Percentiles rank a stretch among this genome's conserved stretches.
These are phyloP conservation scores for Aschersonia sp. DNA, from an alignment of 2,329 filamentous ascomycete species.

Conservation along the genomic window DNA sequence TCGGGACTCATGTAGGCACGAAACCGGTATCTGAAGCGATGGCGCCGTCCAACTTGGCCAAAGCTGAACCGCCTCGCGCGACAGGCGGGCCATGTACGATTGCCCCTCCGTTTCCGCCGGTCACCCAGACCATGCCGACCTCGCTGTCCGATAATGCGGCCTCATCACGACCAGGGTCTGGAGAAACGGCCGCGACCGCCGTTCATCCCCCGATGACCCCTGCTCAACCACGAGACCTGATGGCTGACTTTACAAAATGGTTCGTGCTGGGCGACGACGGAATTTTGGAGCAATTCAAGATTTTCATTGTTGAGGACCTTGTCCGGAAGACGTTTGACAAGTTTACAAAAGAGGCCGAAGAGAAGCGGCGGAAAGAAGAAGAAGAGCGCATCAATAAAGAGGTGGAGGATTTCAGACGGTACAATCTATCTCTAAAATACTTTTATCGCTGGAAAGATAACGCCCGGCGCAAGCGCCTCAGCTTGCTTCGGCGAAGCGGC, in stretches of 20 bases:
- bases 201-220: neutral
- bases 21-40: too few species aligned
- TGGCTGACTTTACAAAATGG: slow-evolving; percentile 38
- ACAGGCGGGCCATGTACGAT: too few species aligned
- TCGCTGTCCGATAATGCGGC: too few species aligned
- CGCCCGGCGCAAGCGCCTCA: slow-evolving; percentile 31
- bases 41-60: too few species aligned
- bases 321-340: slow-evolving; percentile 25
- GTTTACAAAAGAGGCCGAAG: slow-evolving; percentile 24
- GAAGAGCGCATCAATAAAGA: slow-evolving; percentile 30
- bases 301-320: slow-evolving; percentile 29
- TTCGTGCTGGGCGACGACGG: slow-evolving; percentile 38
- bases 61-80: too few species aligned
- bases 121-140: too few species aligned
- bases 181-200: too few species aligned
- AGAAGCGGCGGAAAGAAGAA: slow-evolving; percentile 29
- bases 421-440: slow-evolving; percentile 37
- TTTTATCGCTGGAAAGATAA: slow-evolving; percentile 41
- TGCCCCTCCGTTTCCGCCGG: too few species aligned
- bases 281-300: slow-evolving; percentile 34
- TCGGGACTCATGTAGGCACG: too few species aligned
- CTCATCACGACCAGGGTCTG: too few species aligned
- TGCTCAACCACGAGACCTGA: slow-evolving; percentile 20
- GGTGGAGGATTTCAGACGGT: slow-evolving; percentile 31
- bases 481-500: slow-evolving; percentile 34